Evolutionary conservation across 306 rosid species (phyloP).

Genomic region (Prunus mume): DNA sequence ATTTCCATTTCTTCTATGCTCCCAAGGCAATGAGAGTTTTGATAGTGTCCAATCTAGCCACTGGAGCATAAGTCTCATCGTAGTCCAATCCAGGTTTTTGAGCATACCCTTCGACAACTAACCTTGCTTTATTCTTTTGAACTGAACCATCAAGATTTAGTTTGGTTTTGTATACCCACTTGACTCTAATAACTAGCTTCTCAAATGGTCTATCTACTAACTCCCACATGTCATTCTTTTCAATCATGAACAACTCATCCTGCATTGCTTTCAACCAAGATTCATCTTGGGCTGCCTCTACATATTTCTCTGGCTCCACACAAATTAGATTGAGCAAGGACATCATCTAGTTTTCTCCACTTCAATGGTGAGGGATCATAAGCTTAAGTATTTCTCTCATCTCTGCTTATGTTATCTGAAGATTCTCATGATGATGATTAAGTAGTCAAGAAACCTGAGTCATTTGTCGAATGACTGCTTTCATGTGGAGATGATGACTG

Average conservation of each 20-base stretch:
- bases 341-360: background rate
- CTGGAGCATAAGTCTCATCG: background rate
- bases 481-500: background rate
- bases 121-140: background rate
- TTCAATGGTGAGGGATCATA: background rate
- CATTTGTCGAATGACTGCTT: too few relatives aligned
- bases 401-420: too few relatives aligned
- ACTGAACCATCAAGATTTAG: background rate
- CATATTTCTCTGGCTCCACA: background rate
- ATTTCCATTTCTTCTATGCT: too few relatives aligned
- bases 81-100: background rate
- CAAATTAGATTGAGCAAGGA: background rate
- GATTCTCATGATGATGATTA: too few relatives aligned
- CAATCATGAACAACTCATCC: background rate
- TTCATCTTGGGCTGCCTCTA: background rate
- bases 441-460: too few relatives aligned
- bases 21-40: background rate
- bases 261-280: background rate
- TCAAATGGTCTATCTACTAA: background rate
- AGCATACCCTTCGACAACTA: background rate
- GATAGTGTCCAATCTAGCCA: background rate
- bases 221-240: background rate
- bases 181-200: background rate
- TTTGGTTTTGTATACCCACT: too few relatives aligned
- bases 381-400: background rate